phyloP scores from a whole-genome alignment of 2,329 filamentous ascomycete genomes.

The Ceratocystis eucalypticola region DNA sequence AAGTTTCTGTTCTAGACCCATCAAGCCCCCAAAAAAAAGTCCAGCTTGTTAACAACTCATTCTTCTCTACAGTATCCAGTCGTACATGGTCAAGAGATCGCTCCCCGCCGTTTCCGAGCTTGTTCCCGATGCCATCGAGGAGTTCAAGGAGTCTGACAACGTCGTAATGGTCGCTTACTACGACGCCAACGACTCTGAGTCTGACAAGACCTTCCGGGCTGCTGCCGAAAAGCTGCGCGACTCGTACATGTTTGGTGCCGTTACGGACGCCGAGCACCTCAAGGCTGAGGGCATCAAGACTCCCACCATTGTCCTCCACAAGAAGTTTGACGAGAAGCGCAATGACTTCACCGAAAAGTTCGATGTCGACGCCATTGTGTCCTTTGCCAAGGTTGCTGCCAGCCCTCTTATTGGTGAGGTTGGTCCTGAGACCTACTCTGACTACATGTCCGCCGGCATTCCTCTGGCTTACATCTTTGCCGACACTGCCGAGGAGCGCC shows the following conservation, averaged over 20 bases:
- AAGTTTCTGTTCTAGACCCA: slow-evolving; percentile 27
- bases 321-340: slow-evolving; percentile 96
- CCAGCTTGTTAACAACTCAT: slow-evolving; percentile 5
- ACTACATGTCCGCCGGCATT: slow-evolving; percentile 84
- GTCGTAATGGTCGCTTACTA: slow-evolving; percentile 89
- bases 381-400: slow-evolving; percentile 71
- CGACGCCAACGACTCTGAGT: slow-evolving; percentile 63
- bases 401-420: slow-evolving; percentile 91
- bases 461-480: slow-evolving; percentile 97
- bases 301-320: slow-evolving; percentile 87
- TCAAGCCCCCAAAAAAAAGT: slow-evolving; percentile 4
- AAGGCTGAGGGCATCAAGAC: slow-evolving; percentile 80
- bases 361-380: slow-evolving; percentile 62
- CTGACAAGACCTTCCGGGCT: slow-evolving; percentile 69
- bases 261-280: slow-evolving; percentile 69
- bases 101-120: slow-evolving; percentile 81
- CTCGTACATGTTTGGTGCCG: slow-evolving; percentile 81
- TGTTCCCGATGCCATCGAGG: slow-evolving; percentile 68
- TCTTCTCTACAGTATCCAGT: slow-evolving; percentile 39
- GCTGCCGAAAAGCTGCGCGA: slow-evolving; percentile 69
- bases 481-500: slow-evolving; percentile 80
- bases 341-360: slow-evolving; percentile 69
- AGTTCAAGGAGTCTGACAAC: slow-evolving; percentile 97
- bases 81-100: slow-evolving; percentile 97
- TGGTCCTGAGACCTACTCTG: slow-evolving; percentile 88